A percentile compares a stretch with the other conserved stretches of the same genome.
Conservation (phyloP, 2,329 filamentous ascomycete species). For the Aureobasidium namibiae region DNA sequence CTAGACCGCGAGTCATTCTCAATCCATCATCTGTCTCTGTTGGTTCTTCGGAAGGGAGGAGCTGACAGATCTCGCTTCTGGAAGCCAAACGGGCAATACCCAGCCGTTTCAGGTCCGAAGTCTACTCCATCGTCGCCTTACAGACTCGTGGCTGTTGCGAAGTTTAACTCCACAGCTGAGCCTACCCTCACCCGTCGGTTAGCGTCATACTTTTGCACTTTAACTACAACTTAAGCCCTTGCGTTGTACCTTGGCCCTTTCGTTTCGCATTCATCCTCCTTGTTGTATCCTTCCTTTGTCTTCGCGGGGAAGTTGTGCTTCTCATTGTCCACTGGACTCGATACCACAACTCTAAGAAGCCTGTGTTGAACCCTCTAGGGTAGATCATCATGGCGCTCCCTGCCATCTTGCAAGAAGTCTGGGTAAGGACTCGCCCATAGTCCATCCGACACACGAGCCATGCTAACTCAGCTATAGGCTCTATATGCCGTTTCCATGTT, state of each 20-base stretch:
- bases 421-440: not conserved
- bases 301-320: not conserved
- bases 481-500: constrained; percentile 13
- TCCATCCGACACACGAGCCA: not conserved
- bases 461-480: not conserved
- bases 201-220: constrained; percentile 1
- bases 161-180: not conserved
- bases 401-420: constrained; percentile 6
- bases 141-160: not conserved
- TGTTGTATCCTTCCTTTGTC: not conserved
- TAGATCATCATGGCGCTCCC: constrained; percentile 2
- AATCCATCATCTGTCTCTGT: not conserved
- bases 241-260: not conserved
- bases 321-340: not conserved
- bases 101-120: constrained; percentile 1
- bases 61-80: not conserved
- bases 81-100: constrained; percentile 1
- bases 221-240: not conserved
- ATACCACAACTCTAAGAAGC: not conserved
- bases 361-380: not conserved
- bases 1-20: not conserved
- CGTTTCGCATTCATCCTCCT: not conserved
- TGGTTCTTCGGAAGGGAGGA: not conserved
- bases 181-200: not conserved
- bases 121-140: not conserved